Conservation (phyloP, 2,329 filamentous ascomycete genomes). For the Colletotrichum sp. region DNA sequence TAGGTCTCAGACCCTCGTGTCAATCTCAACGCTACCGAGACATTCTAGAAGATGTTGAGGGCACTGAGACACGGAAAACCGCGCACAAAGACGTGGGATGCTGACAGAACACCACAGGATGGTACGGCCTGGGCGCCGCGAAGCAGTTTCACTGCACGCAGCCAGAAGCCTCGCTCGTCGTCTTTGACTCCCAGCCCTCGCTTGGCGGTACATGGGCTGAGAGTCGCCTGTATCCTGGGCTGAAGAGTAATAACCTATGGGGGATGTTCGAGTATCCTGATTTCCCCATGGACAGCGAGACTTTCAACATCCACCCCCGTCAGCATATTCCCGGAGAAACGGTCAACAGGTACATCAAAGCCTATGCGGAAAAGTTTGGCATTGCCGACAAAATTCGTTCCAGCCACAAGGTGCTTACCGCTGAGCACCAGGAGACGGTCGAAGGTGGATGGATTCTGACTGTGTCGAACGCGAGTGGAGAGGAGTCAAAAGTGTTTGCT, state of each 20-base stretch:
- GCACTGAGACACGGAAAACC: background rate
- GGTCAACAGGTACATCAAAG: conserved; percentile 51
- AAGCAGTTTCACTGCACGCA: conserved; percentile 66
- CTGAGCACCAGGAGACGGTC: conserved; percentile 40
- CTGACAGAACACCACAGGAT: conserved; percentile 35
- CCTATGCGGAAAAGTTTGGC: conserved; percentile 47
- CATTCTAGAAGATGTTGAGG: background rate
- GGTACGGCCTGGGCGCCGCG: conserved; percentile 63
- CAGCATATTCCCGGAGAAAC: conserved; percentile 53
- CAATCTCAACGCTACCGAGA: background rate
- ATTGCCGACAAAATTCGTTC: conserved; percentile 44
- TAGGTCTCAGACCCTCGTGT: conserved; percentile 34
- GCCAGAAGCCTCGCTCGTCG: conserved; percentile 57
- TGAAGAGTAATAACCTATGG: conserved; percentile 76
- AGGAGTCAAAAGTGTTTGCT: conserved; percentile 35
- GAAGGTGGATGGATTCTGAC: conserved; percentile 48
- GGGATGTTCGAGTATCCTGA: conserved; percentile 78
- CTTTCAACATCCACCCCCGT: conserved; percentile 49
- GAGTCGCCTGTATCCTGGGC: conserved; percentile 68
- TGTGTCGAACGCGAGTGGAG: conserved; percentile 18
- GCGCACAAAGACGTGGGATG: background rate
- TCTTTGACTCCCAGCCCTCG: conserved; percentile 63
- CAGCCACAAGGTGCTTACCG: conserved; percentile 43
- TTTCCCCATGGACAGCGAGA: conserved; percentile 69
- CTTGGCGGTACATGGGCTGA: conserved; percentile 75